Evolutionary conservation across 176 grass and related monocot species (phyloP), one percentile per base, ranked within the genome.

Genomic region (Carex pumila): DNA sequence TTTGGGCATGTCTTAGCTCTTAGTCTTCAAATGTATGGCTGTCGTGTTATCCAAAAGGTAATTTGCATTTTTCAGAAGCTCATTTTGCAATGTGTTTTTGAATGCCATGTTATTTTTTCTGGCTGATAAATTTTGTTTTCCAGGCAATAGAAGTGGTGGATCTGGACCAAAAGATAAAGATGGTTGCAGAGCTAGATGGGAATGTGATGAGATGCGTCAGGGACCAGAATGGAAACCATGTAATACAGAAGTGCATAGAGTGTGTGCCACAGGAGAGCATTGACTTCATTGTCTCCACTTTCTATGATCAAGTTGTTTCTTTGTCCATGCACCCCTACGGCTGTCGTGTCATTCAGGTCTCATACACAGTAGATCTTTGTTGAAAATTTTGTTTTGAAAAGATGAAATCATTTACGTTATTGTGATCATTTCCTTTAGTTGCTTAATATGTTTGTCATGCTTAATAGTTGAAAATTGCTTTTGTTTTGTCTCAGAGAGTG

Each of bases 151-250:
- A 97, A 82, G 92, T 97, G 47, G 92, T 94, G 88, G 92, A 94
- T 85, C 81, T 94, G 72, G 92, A 94, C 30, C 94, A 97, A 81
- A 97, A 97, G 84, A 97, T 91, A 85, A 91, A 92, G 76, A 92
- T 97, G 92, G 90, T 97, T 76, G 90, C 83, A 65, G 92, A 97
- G 57, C 90, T 97, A 79, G 94, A 92, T 85, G 90, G 92, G 14
- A 82, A 92, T 86, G 85, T 97, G 61, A 97, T 97, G 92, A 85
- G 89, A 83, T 97, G 94, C 37, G 94, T 97, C 63, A 90, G 92
- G 79, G 94, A 97, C 85, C 94, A 97, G 87, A 97, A 97, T 90
- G 94, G 94, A 79, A 97, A 97, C 43, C 94, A 97, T 89, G 94
- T 97, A 86, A 92, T 97, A 79, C 94, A 97, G 81, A 97, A 97